Evolutionary conservation across 192 early-diverging fungal genomes (phyloP).

Genomic region (Diversispora epigaea): DNA sequence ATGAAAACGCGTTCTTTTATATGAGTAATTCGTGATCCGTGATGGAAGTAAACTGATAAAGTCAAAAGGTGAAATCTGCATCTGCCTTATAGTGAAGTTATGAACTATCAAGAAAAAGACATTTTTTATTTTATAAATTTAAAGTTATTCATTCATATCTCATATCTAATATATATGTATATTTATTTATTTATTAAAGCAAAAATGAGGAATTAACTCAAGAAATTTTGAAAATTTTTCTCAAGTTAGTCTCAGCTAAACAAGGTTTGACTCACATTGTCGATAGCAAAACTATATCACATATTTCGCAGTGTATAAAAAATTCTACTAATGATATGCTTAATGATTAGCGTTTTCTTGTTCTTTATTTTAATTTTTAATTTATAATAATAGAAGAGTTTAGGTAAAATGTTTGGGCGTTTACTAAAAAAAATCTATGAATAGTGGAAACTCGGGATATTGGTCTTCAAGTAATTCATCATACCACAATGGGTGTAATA

Average conservation of each 20-base stretch:
- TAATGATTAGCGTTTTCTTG: neutral
- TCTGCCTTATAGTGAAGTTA: no score
- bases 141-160: neutral
- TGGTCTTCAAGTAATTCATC: slow-evolving; percentile 29
- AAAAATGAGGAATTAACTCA: slow-evolving; percentile 36
- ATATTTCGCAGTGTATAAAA: slow-evolving; percentile 34
- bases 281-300: slow-evolving; percentile 35
- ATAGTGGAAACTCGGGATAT: slow-evolving; percentile 35
- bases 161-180: neutral
- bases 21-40: no score
- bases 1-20: no score
- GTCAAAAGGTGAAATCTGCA: no score
- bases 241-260: slow-evolving; percentile 34
- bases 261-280: slow-evolving; percentile 35
- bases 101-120: no score
- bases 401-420: no score
- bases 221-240: slow-evolving; percentile 41
- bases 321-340: slow-evolving; percentile 33
- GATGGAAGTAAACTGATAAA: no score
- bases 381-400: neutral
- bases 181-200: neutral
- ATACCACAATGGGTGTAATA: slow-evolving; percentile 22
- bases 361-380: neutral
- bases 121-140: no score
- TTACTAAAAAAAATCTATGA: no score